A percentile compares a stretch with the other conserved stretches of the same genome.
These are phyloP conservation scores for Meira miltonrushii DNA, from an alignment of 1,284 basidiomycete species.

Conservation along the genomic window DNA sequence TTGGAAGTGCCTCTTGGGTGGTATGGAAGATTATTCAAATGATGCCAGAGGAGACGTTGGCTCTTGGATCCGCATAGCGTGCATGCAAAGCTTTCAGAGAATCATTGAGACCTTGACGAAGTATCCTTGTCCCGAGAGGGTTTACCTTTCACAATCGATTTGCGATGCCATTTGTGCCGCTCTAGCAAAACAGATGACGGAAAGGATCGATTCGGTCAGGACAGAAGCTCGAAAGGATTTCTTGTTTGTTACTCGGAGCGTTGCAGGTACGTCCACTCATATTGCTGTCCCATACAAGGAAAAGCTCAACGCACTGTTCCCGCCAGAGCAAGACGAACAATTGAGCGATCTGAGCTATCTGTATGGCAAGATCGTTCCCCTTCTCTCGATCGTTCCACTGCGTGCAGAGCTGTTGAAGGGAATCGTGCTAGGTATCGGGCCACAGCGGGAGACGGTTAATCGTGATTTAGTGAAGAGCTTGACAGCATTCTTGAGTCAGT, in stretches of 20 bases:
- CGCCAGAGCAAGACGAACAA: not conserved
- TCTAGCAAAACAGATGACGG: slow-evolving; percentile 80
- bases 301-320: too few species aligned
- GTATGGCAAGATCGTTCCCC: slow-evolving; percentile 2
- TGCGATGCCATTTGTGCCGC: slow-evolving; percentile 54
- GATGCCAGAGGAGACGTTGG: slow-evolving; percentile 96
- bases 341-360: slow-evolving; percentile 6
- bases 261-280: not conserved
- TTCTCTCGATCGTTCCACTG: slow-evolving; percentile 8
- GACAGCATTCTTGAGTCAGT: not conserved
- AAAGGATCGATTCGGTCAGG: slow-evolving; percentile 65
- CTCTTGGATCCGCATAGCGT: slow-evolving; percentile 83
- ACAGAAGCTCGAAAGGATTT: slow-evolving; percentile 2
- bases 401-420: slow-evolving; percentile 7
- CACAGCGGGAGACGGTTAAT: slow-evolving; percentile 4
- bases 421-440: slow-evolving; percentile 7
- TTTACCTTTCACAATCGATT: slow-evolving; percentile 7
- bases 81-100: slow-evolving; percentile 61
- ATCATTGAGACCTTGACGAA: slow-evolving; percentile 19
- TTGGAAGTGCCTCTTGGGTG: slow-evolving; percentile 56
- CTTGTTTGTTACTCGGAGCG: not conserved
- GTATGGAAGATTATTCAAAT: slow-evolving; percentile 80
- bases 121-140: not conserved
- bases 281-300: not conserved
- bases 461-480: slow-evolving; percentile 1